Percentiles rank a stretch among this genome's conserved stretches.
phyloP scores from a whole-genome alignment of 805 yeast species.

The Monosporozyma aerobia region DNA sequence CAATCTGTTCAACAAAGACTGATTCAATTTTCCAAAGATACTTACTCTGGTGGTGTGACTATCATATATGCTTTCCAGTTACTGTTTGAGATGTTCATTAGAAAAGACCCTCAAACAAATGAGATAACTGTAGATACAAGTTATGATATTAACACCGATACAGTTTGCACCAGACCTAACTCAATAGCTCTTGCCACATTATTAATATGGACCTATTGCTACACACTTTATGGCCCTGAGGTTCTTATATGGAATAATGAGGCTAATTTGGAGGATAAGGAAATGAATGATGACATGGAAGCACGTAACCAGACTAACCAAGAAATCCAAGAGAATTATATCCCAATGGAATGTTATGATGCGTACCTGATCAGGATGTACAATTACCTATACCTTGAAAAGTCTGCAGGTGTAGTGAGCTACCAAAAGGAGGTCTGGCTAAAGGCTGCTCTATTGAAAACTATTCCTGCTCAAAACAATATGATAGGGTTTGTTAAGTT shows the following conservation, averaged over 20 bases:
- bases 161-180: conserved; percentile 34
- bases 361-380: conserved; percentile 42
- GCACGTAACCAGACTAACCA: neutral
- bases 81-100: conserved; percentile 50
- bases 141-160: conserved; percentile 45
- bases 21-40: conserved; percentile 16
- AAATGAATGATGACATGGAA: neutral
- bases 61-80: conserved; percentile 54
- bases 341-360: conserved; percentile 41
- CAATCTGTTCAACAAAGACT: conserved; percentile 42
- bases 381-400: conserved; percentile 27
- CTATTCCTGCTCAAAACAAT: conserved; percentile 37
- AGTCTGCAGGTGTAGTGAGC: conserved; percentile 25
- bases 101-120: conserved; percentile 30
- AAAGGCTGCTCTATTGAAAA: conserved; percentile 34
- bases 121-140: conserved; percentile 14
- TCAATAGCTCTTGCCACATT: conserved; percentile 27
- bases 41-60: conserved; percentile 43
- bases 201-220: conserved; percentile 45
- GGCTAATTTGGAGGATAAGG: neutral
- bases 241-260: conserved; percentile 22
- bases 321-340: conserved; percentile 10
- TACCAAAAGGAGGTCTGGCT: conserved; percentile 36
- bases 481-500: conserved; percentile 47
- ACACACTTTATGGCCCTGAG: conserved; percentile 41